These are phyloP conservation scores for Malus fusca DNA, from an alignment of 306 rosid genomes.

Conservation along the genomic window DNA sequence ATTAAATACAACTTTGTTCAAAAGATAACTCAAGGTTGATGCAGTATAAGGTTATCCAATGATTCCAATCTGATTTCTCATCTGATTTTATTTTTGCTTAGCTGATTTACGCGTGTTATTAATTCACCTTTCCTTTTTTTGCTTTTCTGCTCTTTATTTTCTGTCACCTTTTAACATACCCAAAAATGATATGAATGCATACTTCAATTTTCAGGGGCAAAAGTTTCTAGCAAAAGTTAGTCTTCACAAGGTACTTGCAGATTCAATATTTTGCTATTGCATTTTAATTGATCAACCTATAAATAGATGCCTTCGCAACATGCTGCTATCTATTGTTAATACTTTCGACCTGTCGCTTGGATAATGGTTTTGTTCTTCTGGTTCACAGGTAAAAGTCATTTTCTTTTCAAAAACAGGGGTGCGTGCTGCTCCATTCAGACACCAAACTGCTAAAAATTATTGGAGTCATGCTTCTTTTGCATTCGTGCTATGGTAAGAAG, in stretches of 20 bases:
- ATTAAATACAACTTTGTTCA: neutral
- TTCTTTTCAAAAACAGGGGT: slow-evolving; percentile 70
- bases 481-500: slow-evolving; percentile 79
- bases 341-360: neutral
- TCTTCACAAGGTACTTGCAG: slow-evolving; percentile 60
- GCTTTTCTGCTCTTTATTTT: neutral
- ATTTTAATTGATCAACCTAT: neutral
- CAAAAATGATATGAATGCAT: slow-evolving; percentile 9
- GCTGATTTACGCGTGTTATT: neutral
- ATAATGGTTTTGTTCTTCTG: slow-evolving; percentile 17
- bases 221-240: slow-evolving; percentile 60
- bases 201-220: slow-evolving; percentile 55
- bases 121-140: neutral
- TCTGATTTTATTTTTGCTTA: neutral
- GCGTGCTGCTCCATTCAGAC: slow-evolving; percentile 76
- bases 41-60: neutral
- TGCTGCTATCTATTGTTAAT: neutral
- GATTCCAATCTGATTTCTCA: neutral
- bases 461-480: slow-evolving; percentile 79
- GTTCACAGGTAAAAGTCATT: slow-evolving; percentile 65
- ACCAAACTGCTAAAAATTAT: slow-evolving; percentile 70
- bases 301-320: neutral
- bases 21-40: neutral
- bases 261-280: neutral
- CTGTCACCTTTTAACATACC: neutral